Conservation (phyloP, 345 rosid species). For the Bruguiera parviflora region DNA sequence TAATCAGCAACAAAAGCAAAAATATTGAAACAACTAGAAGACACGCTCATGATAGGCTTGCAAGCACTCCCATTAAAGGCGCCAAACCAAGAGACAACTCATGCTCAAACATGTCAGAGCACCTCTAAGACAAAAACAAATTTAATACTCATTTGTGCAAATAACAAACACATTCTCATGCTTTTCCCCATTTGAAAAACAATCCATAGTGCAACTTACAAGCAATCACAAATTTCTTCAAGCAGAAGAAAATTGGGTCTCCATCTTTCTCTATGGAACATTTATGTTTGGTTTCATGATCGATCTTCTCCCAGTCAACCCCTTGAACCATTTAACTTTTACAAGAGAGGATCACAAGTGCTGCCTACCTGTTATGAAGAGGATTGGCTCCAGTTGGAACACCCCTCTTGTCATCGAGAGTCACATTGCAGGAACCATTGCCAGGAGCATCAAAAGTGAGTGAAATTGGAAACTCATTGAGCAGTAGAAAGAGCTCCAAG, state of each 20-base stretch:
- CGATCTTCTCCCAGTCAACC: not conserved
- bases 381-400: constrained; percentile 43
- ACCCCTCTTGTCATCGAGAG: constrained; percentile 41
- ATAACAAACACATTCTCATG: not conserved
- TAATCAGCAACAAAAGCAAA: too few relatives aligned
- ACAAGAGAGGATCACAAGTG: not conserved
- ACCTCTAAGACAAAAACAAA: not conserved
- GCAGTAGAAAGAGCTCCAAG: not conserved
- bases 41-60: constrained; percentile 13
- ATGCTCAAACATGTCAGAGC: constrained; percentile 25
- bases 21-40: not conserved
- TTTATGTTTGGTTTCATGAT: not conserved
- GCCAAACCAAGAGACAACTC: constrained; percentile 30
- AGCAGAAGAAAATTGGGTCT: not conserved
- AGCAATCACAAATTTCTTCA: not conserved
- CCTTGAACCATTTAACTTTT: not conserved
- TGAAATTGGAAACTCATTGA: constrained; percentile 1
- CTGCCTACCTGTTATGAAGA: constrained; percentile 36
- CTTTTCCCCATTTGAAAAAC: not conserved
- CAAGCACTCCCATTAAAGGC: not conserved
- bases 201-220: not conserved
- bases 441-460: not conserved
- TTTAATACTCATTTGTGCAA: not conserved
- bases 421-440: constrained; percentile 5
- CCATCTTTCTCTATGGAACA: not conserved